Evolutionary conservation across 441 rosid genomes (phyloP), one percentile per base, ranked within the genome.

Genomic region (Cnidoscolus chayamansa): DNA sequence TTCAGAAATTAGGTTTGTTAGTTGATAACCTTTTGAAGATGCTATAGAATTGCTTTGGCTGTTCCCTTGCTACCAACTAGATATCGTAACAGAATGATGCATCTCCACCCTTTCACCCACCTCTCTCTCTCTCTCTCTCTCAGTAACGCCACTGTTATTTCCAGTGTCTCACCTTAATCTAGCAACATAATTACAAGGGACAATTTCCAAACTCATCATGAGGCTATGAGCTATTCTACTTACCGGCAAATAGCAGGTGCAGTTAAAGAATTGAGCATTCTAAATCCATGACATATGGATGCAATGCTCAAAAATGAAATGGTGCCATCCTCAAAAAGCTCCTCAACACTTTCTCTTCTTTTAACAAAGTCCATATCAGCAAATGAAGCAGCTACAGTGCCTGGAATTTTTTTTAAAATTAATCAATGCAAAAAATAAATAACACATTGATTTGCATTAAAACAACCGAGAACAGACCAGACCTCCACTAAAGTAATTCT

Each of bases 401-500:
- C 99, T 94, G 90, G 65, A 78, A 77, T 70, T 59, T 65, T 59
- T 74, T 70, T 35, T 25, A 25, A 37, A 65, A n/a, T 58, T 71
- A 72, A 32, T 67, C 25, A 55, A 73, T 53, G 63, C 60, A 57
- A 45, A 25, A 65, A 59, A 4, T 17, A 43, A 58, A 56, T 57
- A 31, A 20, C 6, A 54, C 35, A 71, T 61, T 13, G 37, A 62
- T 19, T 40, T 15, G 11, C 59, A 70, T 60, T 37, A 45, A 73
- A 64, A 68, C 7, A 77, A 66, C 43, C 61, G 79, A 57, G 74
- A 72, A 80, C 87, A 72, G 79, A 92, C 99, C 87, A 72, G 79
- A 92, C 99, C 99, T 87, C 99, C 99, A 77, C 99, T 85, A 48
- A 94, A 94, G 81, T 94, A 94, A 68, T 90, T 84, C 85, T 89